These are phyloP conservation scores for Colletotrichum camelliae DNA, from an alignment of 2,329 filamentous ascomycete genomes.

Conservation along the genomic window DNA sequence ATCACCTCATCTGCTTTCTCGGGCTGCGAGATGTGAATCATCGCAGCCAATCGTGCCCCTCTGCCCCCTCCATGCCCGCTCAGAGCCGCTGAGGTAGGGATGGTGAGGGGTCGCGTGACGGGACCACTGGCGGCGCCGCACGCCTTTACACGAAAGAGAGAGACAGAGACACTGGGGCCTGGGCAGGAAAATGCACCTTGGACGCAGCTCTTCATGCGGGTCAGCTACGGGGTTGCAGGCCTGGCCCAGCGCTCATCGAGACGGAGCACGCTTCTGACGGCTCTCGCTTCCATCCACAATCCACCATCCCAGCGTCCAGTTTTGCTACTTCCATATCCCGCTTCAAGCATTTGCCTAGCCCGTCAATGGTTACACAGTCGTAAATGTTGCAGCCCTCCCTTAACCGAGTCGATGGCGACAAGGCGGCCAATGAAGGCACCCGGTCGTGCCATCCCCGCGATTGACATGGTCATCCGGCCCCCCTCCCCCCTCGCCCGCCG, in stretches of 20 bases:
- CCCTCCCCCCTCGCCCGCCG: neutral
- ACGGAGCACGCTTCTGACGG: neutral
- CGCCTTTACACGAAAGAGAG: neutral
- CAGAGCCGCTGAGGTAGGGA: neutral
- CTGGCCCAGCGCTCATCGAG: neutral
- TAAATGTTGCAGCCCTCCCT: neutral
- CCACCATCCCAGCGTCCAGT: neutral
- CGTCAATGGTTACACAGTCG: neutral
- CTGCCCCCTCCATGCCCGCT: neutral
- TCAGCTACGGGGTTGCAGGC: neutral
- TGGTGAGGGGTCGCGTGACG: slow-evolving; percentile 6
- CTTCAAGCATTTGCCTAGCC: neutral
- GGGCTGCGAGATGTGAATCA: neutral
- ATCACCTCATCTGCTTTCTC: neutral
- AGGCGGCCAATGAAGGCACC: neutral
- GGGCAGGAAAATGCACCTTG: slow-evolving; percentile 1
- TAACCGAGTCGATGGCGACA: neutral
- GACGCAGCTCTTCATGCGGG: slow-evolving; percentile 11
- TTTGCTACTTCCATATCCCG: neutral
- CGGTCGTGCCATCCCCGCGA: neutral
- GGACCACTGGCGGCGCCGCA: neutral
- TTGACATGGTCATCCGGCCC: neutral
- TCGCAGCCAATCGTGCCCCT: neutral
- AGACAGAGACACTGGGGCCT: neutral
- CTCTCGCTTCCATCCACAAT: neutral